Evolutionary conservation across 805 yeast genomes (phyloP).

Genomic region (Ascoidea rubescens): DNA sequence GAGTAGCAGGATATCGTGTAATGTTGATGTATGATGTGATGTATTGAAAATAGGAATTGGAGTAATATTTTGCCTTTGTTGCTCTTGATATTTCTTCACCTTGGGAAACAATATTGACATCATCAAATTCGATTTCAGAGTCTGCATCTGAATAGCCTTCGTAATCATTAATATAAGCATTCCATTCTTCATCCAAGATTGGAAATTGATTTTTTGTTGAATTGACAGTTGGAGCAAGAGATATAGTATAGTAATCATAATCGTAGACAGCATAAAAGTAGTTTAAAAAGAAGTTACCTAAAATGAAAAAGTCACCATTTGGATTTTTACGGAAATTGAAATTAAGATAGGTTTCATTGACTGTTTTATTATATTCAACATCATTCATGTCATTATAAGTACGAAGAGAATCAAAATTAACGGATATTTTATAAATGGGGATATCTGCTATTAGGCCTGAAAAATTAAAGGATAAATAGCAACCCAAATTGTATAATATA

Average conservation of each 20-base stretch:
- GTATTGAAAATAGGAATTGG: background rate
- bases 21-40: background rate
- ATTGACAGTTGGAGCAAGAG: background rate
- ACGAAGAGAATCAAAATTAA: too few relatives aligned
- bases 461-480: too few relatives aligned
- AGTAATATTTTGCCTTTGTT: background rate
- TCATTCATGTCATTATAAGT: background rate
- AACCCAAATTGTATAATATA: background rate
- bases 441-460: background rate
- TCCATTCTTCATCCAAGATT: background rate
- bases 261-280: background rate
- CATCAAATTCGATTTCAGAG: background rate
- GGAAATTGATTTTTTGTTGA: background rate
- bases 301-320: background rate
- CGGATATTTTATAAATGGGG: background rate
- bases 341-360: background rate
- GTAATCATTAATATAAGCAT: background rate
- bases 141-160: background rate
- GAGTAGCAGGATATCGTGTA: background rate
- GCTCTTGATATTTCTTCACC: background rate
- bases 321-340: background rate
- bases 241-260: background rate
- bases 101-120: too few relatives aligned
- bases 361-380: too few relatives aligned
- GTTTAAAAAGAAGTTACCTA: background rate